These are phyloP conservation scores for Pogostemon cablin DNA, from an alignment of 257 asterid genomes.

Conservation along the genomic window DNA sequence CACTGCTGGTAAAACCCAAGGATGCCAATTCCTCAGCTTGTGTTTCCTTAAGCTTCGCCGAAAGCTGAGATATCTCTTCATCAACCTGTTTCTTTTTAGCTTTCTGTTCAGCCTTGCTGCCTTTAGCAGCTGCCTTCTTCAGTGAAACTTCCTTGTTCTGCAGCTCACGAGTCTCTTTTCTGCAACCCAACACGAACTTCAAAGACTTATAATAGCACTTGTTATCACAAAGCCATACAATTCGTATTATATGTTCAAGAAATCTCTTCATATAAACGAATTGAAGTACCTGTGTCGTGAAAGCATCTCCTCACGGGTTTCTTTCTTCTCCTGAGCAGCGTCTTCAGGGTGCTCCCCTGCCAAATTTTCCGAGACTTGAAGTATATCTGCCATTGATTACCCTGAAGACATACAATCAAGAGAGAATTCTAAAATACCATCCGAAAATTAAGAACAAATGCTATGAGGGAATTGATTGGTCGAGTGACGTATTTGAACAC, in stretches of 20 bases:
- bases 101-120: constrained; percentile 98
- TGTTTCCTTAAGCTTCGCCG: constrained; percentile 65
- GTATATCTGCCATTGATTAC: constrained; percentile 26
- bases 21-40: constrained; percentile 80
- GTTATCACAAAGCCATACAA: too few relatives aligned
- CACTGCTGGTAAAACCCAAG: constrained; percentile 54
- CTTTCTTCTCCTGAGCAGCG: constrained; percentile 27
- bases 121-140: constrained; percentile 95
- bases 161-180: constrained; percentile 80
- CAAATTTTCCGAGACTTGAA: constrained; percentile 18
- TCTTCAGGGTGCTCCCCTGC: constrained; percentile 18
- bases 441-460: background rate
- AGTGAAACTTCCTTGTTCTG: constrained; percentile 81
- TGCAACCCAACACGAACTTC: constrained; percentile 35
- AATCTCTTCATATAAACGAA: too few relatives aligned
- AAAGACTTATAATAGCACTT: too few relatives aligned
- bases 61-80: constrained; percentile 73
- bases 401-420: constrained; percentile 7
- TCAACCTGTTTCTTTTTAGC: constrained; percentile 98
- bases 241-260: too few relatives aligned
- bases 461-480: background rate
- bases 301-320: constrained; percentile 35
- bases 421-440: background rate
- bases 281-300: constrained; percentile 31
- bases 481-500: background rate